Conservation (phyloP, 352 stramenopile species). For the Globisporangium cystogenes region DNA sequence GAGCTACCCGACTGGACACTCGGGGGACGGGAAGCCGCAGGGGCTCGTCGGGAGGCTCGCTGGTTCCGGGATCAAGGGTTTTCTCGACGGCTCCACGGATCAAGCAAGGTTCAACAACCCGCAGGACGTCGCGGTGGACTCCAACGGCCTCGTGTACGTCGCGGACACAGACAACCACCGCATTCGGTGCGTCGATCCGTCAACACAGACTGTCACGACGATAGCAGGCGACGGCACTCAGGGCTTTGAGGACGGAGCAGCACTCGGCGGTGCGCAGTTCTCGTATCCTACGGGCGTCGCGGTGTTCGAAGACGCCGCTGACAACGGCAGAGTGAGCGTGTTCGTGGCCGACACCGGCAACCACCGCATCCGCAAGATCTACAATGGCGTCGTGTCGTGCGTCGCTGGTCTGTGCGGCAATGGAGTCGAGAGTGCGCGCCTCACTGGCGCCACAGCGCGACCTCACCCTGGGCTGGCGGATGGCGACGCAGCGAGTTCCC, state of each 20-base stretch:
- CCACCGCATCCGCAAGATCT: slow-evolving; percentile 74
- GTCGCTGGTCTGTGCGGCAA: slow-evolving; percentile 85
- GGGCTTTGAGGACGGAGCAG: slow-evolving; percentile 40
- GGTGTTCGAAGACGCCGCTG: slow-evolving; percentile 35
- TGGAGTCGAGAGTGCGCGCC: slow-evolving; percentile 55
- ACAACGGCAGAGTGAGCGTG: slow-evolving; percentile 27
- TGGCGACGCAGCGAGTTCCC: slow-evolving; percentile 57
- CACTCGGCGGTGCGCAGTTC: slow-evolving; percentile 35
- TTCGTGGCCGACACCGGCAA: slow-evolving; percentile 83
- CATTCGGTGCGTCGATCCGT: slow-evolving; percentile 78
- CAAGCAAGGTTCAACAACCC: slow-evolving; percentile 87
- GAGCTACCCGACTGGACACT: slow-evolving; percentile 36
- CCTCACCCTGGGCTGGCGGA: slow-evolving; percentile 89
- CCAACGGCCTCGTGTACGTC: slow-evolving; percentile 91
- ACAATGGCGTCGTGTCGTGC: slow-evolving; percentile 69
- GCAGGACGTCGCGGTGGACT: slow-evolving; percentile 89
- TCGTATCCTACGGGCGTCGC: slow-evolving; percentile 68
- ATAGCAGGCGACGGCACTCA: slow-evolving; percentile 47
- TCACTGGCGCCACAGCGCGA: slow-evolving; percentile 24
- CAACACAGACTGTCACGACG: slow-evolving; percentile 36
- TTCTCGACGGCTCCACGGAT: slow-evolving; percentile 55
- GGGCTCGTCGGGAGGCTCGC: slow-evolving; percentile 89
- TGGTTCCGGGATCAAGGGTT: slow-evolving; percentile 71
- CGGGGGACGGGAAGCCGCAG: slow-evolving; percentile 66
- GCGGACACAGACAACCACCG: slow-evolving; percentile 94